Evolutionary conservation across 140 eudicot species (phyloP), one percentile per base, ranked within the genome.

Genomic region (Senecio squalidus): DNA sequence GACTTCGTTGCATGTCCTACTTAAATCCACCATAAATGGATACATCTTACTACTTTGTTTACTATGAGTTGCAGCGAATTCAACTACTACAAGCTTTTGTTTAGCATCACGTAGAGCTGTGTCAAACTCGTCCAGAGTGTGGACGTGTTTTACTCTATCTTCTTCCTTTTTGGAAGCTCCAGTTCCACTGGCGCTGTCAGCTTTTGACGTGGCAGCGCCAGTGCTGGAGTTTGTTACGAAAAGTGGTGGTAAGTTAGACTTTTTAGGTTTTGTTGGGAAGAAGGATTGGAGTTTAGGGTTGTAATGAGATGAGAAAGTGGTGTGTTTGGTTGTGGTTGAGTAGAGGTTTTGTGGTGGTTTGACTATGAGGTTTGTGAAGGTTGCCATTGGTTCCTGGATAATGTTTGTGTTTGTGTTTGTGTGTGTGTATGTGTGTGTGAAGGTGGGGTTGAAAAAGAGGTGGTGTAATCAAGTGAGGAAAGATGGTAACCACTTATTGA

Each of bases 1-100:
- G 30, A 91, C 98, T 67, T 91, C 98, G 79, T 55, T 79, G 80
- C 98, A 91, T 9, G 83, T 71, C 14, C 80, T 69, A 77, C 98
- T 91, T 5, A 91, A 62, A 14, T 83, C 77, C 41, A 86, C 98
- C 91, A 91, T 76, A 58, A 81, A 91, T 0, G 98, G 98, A 74
- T 86, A 91, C 30, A 91, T 84, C 34, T 84, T 53, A 24, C 69
- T 68, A 78, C 82, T 78, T 22, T 78, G 62, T 20, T 72, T 39
- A 48, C 86, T 81, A 18, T 76, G 33, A 14, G 77, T 58, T 0
- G 94, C 73, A 0, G 98, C 98, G 28, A 64, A 91, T 28, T 91
- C 98, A 0, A 91, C 96, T 28, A 91, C 98, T 3, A 91, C 98
- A 0, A 91, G 89, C 62, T 73, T 78, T 69, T 81, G 70, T 39